phyloP scores from a whole-genome alignment of 2,329 filamentous ascomycete genomes.

The Immersiporthe knoxdaviesiana region DNA sequence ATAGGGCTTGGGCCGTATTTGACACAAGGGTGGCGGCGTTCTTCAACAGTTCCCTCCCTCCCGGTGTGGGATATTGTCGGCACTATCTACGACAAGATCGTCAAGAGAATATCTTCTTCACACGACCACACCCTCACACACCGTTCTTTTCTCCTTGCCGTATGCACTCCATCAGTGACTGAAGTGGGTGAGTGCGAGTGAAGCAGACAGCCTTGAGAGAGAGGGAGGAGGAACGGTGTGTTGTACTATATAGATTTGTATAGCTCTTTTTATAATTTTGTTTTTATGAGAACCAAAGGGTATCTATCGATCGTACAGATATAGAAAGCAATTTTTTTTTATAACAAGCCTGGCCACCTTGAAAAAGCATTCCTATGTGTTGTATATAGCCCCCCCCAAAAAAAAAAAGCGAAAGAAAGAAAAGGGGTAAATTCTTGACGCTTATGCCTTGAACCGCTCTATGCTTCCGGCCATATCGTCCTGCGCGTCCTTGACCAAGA shows the following conservation, averaged over 20 bases:
- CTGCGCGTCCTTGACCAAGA: conserved; percentile 81
- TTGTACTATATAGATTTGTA: neutral
- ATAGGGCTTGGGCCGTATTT: neutral
- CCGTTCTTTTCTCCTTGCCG: neutral
- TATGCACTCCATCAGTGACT: neutral
- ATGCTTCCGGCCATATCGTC: conserved; percentile 71
- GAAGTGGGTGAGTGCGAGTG: neutral
- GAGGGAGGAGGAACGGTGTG: neutral
- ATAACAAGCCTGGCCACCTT: neutral
- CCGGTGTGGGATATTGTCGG: neutral
- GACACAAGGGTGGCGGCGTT: neutral
- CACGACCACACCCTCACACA: neutral
- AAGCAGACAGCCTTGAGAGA: neutral
- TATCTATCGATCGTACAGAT: conserved; percentile 6
- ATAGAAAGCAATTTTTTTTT: neutral
- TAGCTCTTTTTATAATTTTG: neutral
- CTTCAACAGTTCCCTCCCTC: neutral
- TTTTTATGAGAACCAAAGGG: neutral
- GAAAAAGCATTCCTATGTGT: neutral
- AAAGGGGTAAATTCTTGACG: neutral
- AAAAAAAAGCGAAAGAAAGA: neutral
- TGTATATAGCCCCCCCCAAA: neutral
- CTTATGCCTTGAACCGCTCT: conserved; percentile 70
- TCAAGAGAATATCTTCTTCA: neutral
- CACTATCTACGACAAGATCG: neutral